phyloP scores from a whole-genome alignment of 768 basidiomycete species.

The Tricholoma matsutake region DNA sequence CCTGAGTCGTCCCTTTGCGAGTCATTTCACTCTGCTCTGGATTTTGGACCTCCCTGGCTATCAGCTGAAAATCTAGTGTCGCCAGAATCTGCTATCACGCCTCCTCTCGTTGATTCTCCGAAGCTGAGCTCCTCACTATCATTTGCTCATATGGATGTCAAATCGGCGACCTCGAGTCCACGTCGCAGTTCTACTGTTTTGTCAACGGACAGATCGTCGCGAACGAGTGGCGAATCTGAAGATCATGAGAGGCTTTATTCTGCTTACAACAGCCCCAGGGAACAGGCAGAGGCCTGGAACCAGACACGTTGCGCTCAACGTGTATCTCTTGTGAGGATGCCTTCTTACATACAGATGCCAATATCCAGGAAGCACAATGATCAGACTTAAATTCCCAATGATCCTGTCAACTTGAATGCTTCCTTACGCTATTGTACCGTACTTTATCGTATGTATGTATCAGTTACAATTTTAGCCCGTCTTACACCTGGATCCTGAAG shows the following conservation, averaged over 20 bases:
- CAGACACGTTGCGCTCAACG: constrained; percentile 82
- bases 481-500: constrained; percentile 31
- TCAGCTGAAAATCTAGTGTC: constrained; percentile 37
- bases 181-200: constrained; percentile 1
- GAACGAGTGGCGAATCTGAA: constrained; percentile 16
- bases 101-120: constrained; percentile 34
- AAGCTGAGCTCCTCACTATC: constrained; percentile 33
- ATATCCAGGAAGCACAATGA: constrained; percentile 12
- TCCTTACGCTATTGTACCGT: not conserved
- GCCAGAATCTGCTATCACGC: constrained; percentile 29
- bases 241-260: constrained; percentile 46
- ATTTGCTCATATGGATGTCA: constrained; percentile 14
- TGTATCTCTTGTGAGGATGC: constrained; percentile 76
- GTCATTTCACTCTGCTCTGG: constrained; percentile 69
- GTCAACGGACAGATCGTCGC: constrained; percentile 7
- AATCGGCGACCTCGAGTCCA: constrained; percentile 4
- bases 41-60: constrained; percentile 50
- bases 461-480: not conserved
- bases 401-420: not conserved
- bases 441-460: not conserved
- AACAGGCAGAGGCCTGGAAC: constrained; percentile 88
- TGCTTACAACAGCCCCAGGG: constrained; percentile 46
- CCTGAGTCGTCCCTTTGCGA: constrained; percentile 50
- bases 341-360: constrained; percentile 46
- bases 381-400: constrained; percentile 1